phyloP scores from a whole-genome alignment of 441 rosid genomes.

The Gossypium davidsonii region DNA sequence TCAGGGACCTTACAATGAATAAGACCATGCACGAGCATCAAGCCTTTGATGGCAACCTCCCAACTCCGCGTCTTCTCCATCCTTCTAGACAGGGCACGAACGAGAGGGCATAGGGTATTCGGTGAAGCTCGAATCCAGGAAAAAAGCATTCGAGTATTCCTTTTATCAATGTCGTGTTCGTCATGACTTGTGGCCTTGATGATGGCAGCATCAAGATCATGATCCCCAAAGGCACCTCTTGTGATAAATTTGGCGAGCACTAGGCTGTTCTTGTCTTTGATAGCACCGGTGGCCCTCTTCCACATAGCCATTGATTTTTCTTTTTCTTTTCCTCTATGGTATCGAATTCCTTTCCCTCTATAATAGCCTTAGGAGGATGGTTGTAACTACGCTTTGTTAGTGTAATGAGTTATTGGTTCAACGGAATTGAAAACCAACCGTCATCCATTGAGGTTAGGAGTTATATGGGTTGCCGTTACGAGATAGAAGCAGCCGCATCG shows the following conservation, averaged over 20 bases:
- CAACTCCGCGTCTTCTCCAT: neutral
- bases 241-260: neutral
- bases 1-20: conserved; percentile 36
- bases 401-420: neutral
- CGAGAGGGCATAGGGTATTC: neutral
- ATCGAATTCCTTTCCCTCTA: neutral
- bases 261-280: neutral
- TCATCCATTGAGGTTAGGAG: neutral
- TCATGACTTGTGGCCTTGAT: conserved; percentile 1
- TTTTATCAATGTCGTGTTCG: neutral
- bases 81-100: neutral
- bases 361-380: neutral
- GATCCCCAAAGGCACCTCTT: neutral
- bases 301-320: neutral
- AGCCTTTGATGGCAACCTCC: neutral
- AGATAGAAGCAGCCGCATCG: neutral
- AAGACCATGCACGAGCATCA: conserved; percentile 1
- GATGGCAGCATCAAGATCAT: neutral
- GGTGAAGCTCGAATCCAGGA: neutral
- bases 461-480: neutral
- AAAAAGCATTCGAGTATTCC: neutral
- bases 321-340: neutral
- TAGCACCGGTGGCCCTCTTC: neutral
- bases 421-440: neutral
- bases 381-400: neutral